A percentile compares a stretch with the other conserved stretches of the same genome.
These are phyloP conservation scores for Marasmius oreades DNA, from an alignment of 1,284 basidiomycete genomes.

Conservation along the genomic window DNA sequence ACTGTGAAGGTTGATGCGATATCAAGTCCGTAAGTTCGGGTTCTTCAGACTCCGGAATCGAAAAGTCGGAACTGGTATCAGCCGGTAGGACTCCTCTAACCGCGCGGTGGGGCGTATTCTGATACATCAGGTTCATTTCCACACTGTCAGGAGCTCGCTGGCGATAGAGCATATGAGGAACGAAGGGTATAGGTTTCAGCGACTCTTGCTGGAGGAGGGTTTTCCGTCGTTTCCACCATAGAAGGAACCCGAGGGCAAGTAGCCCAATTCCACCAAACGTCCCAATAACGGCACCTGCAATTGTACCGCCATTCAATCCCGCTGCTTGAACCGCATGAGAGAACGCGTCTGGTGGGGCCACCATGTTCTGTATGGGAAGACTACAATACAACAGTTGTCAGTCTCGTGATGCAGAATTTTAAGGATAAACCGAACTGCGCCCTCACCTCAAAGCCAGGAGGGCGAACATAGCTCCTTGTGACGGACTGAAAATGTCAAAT, in stretches of 20 bases:
- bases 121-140: background rate
- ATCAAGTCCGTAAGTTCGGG: too few species aligned
- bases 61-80: background rate
- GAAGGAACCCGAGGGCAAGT: background rate
- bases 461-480: constrained; percentile 11
- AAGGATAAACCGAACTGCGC: background rate
- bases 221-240: background rate
- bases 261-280: constrained; percentile 1
- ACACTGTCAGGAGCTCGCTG: background rate
- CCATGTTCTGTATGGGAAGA: background rate
- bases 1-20: too few species aligned
- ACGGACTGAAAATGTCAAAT: constrained; percentile 1
- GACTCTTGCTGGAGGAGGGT: background rate
- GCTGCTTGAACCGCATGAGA: background rate
- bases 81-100: background rate
- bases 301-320: constrained; percentile 1
- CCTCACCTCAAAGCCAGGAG: constrained; percentile 8
- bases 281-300: constrained; percentile 11
- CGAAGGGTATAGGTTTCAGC: background rate
- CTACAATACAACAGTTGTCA: background rate
- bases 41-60: too few species aligned
- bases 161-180: background rate
- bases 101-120: too few species aligned
- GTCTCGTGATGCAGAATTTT: background rate
- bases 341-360: background rate